These are phyloP conservation scores for Fusarium sp. DNA, from an alignment of 2,329 filamentous ascomycete species.

Conservation along the genomic window DNA sequence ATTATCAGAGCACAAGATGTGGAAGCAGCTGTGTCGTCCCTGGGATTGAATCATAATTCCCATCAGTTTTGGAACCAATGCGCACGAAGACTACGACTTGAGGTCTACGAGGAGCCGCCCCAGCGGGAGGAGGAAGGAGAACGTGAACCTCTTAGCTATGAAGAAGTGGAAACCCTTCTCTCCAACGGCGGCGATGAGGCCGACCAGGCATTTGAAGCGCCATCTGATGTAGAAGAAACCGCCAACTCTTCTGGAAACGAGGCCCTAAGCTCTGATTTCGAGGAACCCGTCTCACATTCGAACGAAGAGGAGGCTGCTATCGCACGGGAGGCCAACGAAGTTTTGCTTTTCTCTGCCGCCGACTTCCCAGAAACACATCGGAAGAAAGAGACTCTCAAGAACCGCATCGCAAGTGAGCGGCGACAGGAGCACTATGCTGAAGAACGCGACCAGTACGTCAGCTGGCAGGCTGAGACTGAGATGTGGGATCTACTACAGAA, in stretches of 20 bases:
- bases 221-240: neutral
- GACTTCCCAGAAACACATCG: conserved; percentile 52
- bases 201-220: neutral
- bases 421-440: conserved; percentile 58
- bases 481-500: conserved; percentile 59
- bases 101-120: conserved; percentile 55
- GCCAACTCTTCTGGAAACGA: conserved; percentile 15
- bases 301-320: conserved; percentile 48
- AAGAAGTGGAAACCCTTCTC: conserved; percentile 30
- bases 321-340: conserved; percentile 54
- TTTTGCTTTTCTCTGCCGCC: conserved; percentile 54
- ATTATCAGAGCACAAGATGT: conserved; percentile 59
- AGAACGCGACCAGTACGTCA: conserved; percentile 52
- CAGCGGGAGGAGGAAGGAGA: conserved; percentile 37
- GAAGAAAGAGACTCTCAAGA: conserved; percentile 50
- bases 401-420: conserved; percentile 54
- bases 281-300: conserved; percentile 5
- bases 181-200: conserved; percentile 13
- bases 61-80: conserved; percentile 59
- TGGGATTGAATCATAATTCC: conserved; percentile 55
- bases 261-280: conserved; percentile 27
- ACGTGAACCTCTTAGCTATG: conserved; percentile 29
- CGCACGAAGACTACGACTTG: conserved; percentile 60
- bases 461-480: conserved; percentile 54
- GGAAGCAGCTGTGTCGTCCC: conserved; percentile 58